Base-by-base conservation (phyloP, 805 yeast genomes). In the Starmerella tilneyi region DNA sequence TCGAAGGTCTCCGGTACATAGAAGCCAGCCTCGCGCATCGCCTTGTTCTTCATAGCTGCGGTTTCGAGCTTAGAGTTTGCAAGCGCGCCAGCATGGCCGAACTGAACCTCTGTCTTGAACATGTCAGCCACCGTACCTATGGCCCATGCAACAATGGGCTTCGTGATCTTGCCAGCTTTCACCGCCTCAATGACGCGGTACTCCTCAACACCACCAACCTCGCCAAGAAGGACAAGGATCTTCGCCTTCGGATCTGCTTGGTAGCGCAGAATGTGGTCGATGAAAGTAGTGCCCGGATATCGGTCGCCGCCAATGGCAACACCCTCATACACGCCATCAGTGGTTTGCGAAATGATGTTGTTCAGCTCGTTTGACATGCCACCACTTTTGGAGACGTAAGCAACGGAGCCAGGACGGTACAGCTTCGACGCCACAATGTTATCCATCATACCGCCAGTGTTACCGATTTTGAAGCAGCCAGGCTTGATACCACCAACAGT, bases 1-100 rank as follows among this genome's bases (percentile, higher is more conserved):
- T 68, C 72, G 51, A 68, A 76, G 61, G 81, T 84, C 50, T 81
- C 84, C 56, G 94, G 95, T 45, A 84, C 92, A 58, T 79, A 76
- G 67, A 89, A 85, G 1, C 98, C 98, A 19, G 97, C 97, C 56
- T 80, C 81, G 66, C 84, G 81, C 68, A 89, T 85, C 56, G 82
- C 79, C 53, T 75, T 74, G 59, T 77, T 76, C 71, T 76, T 76
- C 59, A 79, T 70, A 57, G 65, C 68, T 51, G 82, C 82, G 50
- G 80, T 79, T 68, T 79, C 82, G 63, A 73, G 71, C 64, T 78
- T 78, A 54, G 80, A 77, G 65, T 79, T 74, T 58, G 80, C 78
- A 66, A 76, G 73, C 60, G 82, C 76, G 60, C 82, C 82, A 50
- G 82, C 82, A 65, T 76, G 82, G 53, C 82, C 82, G 48, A 68